phyloP scores from a whole-genome alignment of 2,329 filamentous ascomycete species.

The Arthrobotrys sinensis region DNA sequence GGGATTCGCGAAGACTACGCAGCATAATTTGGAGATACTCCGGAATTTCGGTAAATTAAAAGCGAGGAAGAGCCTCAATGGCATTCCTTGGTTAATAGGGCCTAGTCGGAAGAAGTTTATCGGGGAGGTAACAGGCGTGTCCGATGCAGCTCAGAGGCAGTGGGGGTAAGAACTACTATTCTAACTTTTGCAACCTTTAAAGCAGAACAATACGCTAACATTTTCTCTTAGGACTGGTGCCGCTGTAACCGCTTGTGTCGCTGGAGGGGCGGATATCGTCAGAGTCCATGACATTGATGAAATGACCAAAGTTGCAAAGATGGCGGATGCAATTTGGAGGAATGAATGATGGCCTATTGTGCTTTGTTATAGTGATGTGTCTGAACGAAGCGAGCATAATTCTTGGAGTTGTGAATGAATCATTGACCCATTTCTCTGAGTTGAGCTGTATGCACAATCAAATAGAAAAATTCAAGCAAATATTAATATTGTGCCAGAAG shows the following conservation, averaged over 20 bases:
- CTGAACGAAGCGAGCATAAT: not conserved
- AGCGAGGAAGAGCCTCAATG: conserved; percentile 76
- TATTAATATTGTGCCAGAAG: no score
- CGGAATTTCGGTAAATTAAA: conserved; percentile 77
- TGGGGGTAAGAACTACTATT: conserved; percentile 74
- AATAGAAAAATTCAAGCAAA: no score
- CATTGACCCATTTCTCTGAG: no score
- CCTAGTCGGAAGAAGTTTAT: conserved; percentile 92
- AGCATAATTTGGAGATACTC: conserved; percentile 86
- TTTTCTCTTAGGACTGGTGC: conserved; percentile 76
- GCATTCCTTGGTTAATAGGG: conserved; percentile 89
- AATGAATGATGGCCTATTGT: conserved; percentile 64
- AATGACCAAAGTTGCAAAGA: conserved; percentile 86
- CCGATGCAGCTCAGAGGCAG: conserved; percentile 78
- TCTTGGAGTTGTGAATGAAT: not conserved
- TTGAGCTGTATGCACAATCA: no score
- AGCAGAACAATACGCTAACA: not conserved
- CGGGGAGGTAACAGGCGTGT: conserved; percentile 83
- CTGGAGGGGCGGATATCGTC: conserved; percentile 90
- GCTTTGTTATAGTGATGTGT: not conserved
- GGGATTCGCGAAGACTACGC: conserved; percentile 88
- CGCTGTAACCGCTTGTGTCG: conserved; percentile 86
- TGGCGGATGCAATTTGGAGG: conserved; percentile 94
- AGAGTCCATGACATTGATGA: conserved; percentile 90
- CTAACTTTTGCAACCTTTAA: not conserved